Percentiles rank a stretch among this genome's conserved stretches.
Evolutionary conservation across 208 protist genomes (phyloP).

Genomic region (Plasmodiophora brassicae): DNA sequence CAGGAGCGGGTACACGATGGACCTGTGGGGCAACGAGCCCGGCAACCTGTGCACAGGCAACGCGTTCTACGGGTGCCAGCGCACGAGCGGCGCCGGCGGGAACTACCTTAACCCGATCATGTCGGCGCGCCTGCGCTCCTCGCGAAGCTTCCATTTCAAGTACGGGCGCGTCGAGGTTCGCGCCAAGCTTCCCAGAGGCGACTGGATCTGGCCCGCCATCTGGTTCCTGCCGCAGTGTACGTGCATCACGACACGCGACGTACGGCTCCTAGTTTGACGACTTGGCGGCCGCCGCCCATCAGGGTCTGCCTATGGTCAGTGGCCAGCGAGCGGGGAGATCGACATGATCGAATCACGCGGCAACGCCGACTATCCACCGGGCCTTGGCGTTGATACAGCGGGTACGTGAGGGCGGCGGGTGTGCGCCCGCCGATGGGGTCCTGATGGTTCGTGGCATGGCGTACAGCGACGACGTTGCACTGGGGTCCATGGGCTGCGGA

Average conservation of each 20-base stretch:
- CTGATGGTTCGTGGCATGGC: too few species aligned
- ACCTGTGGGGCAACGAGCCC: not conserved
- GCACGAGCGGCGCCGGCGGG: not conserved
- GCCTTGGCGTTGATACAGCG: constrained; percentile 33
- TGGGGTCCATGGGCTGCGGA: constrained; percentile 34
- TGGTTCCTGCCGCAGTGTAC: constrained; percentile 45
- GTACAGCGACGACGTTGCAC: constrained; percentile 40
- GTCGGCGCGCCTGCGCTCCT: constrained; percentile 20
- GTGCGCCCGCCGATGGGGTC: too few species aligned
- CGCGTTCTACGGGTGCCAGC: constrained; percentile 26
- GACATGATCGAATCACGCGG: constrained; percentile 44
- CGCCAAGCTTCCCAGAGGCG: constrained; percentile 41
- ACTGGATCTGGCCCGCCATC: constrained; percentile 53
- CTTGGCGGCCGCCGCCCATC: too few species aligned
- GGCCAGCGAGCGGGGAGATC: constrained; percentile 46
- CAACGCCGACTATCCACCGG: not conserved
- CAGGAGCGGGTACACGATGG: not conserved
- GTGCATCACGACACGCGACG: not conserved
- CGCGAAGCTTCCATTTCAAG: not conserved
- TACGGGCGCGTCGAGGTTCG: constrained; percentile 45
- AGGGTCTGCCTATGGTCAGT: constrained; percentile 1
- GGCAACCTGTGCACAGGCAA: not conserved
- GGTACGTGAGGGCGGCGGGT: too few species aligned
- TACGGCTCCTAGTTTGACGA: not conserved
- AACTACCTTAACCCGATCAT: constrained; percentile 25